phyloP scores from a whole-genome alignment of 1,284 basidiomycete species.

The Ustilago bromivora region DNA sequence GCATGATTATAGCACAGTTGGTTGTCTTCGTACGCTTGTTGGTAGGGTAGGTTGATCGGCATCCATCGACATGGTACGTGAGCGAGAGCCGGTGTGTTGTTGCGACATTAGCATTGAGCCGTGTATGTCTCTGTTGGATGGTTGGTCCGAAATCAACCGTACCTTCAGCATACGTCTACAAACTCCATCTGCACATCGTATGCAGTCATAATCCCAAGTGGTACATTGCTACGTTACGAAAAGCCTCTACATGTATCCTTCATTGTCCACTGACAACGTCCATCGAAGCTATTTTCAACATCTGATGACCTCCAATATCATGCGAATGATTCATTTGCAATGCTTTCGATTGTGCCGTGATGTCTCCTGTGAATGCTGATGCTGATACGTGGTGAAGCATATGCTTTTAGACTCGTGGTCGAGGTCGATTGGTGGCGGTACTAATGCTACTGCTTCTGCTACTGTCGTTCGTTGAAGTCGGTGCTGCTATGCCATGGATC shows the following conservation, averaged over 20 bases:
- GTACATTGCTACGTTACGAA: too few relatives aligned
- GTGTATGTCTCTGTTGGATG: not conserved
- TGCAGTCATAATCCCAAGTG: too few relatives aligned
- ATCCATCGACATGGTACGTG: not conserved
- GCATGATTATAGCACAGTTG: not conserved
- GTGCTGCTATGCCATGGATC: conserved; percentile 23
- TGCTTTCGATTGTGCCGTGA: not conserved
- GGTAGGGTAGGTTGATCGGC: not conserved
- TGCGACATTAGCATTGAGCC: not conserved
- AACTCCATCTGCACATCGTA: too few relatives aligned
- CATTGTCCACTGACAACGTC: not conserved
- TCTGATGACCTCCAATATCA: not conserved
- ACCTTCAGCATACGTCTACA: too few relatives aligned
- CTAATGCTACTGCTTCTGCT: conserved; percentile 10
- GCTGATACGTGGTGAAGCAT: not conserved
- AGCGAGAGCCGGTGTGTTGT: not conserved
- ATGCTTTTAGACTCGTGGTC: not conserved
- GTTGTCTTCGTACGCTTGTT: not conserved
- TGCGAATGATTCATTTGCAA: too few relatives aligned
- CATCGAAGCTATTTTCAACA: not conserved
- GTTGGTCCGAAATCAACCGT: not conserved
- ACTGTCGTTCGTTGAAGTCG: conserved; percentile 1
- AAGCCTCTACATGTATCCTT: too few relatives aligned
- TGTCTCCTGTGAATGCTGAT: not conserved
- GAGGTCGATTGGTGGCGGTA: conserved; percentile 7